Evolutionary conservation across 495 filamentous ascomycete genomes (phyloP).

Genomic region (Bacidia gigantensis): DNA sequence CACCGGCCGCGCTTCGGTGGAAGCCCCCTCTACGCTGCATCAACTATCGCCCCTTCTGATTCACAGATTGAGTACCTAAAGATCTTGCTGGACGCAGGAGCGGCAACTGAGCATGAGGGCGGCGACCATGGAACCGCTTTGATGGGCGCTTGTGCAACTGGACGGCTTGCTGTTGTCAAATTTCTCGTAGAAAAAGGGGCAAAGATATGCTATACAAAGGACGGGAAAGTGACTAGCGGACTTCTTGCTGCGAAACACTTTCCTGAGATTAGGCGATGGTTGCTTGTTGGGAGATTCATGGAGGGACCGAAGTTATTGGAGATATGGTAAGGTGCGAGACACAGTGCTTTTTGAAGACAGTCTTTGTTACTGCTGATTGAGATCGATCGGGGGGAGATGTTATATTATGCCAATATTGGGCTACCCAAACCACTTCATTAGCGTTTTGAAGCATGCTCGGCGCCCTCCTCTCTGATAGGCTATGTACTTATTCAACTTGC

Average conservation of each 20-base stretch:
- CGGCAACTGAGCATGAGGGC: constrained; percentile 10
- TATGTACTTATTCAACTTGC: too few species aligned
- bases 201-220: constrained; percentile 4
- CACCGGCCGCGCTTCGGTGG: background rate
- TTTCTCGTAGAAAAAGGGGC: constrained; percentile 11
- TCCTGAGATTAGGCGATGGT: constrained; percentile 8
- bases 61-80: background rate
- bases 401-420: too few species aligned
- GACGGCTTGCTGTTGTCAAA: constrained; percentile 8
- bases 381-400: too few species aligned
- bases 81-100: constrained; percentile 8
- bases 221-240: constrained; percentile 6
- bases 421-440: too few species aligned
- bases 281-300: constrained; percentile 11
- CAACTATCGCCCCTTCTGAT: background rate
- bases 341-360: too few species aligned
- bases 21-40: constrained; percentile 8
- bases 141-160: constrained; percentile 13
- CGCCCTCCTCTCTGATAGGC: too few species aligned
- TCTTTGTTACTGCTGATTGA: too few species aligned
- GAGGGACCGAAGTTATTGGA: constrained; percentile 3
- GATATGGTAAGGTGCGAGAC: too few species aligned
- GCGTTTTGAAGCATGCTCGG: too few species aligned
- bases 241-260: constrained; percentile 3
- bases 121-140: constrained; percentile 11